Conservation (phyloP, 2,329 filamentous ascomycete genomes). For the Pseudonectria foliicola region DNA sequence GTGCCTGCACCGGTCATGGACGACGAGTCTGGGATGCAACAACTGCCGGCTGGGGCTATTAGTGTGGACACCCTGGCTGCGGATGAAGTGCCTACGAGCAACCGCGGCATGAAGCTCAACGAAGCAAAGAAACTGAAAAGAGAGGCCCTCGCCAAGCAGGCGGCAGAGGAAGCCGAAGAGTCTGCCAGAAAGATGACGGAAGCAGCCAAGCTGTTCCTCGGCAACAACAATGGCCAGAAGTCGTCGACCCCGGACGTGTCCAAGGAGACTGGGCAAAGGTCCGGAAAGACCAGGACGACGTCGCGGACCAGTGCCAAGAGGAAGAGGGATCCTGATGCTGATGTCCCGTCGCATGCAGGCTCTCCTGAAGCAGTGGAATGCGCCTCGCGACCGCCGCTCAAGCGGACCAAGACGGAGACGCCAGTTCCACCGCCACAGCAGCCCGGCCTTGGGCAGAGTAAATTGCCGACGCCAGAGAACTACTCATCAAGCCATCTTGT, state of each 20-base stretch:
- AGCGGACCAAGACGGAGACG: conserved; percentile 51
- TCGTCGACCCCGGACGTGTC: conserved; percentile 18
- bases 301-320: conserved; percentile 34
- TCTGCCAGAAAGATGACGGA: conserved; percentile 47
- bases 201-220: conserved; percentile 39
- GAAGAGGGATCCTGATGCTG: conserved; percentile 35
- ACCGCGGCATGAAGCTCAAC: conserved; percentile 71
- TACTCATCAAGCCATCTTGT: conserved; percentile 12
- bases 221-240: conserved; percentile 22
- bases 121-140: conserved; percentile 69
- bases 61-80: conserved; percentile 48
- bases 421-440: conserved; percentile 43
- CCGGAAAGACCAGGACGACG: conserved; percentile 22
- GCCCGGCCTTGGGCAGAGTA: conserved; percentile 22
- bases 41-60: conserved; percentile 53
- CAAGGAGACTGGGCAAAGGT: conserved; percentile 19
- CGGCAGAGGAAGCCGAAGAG: conserved; percentile 55
- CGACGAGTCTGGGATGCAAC: conserved; percentile 42
- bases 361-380: conserved; percentile 23
- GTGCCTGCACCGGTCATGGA: conserved; percentile 34
- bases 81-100: conserved; percentile 58
- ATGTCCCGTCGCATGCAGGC: conserved; percentile 19
- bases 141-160: conserved; percentile 54
- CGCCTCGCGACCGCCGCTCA: conserved; percentile 33
- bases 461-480: conserved; percentile 18